Conservation (phyloP, 495 filamentous ascomycete species). For the Xylaria bambusicola region DNA sequence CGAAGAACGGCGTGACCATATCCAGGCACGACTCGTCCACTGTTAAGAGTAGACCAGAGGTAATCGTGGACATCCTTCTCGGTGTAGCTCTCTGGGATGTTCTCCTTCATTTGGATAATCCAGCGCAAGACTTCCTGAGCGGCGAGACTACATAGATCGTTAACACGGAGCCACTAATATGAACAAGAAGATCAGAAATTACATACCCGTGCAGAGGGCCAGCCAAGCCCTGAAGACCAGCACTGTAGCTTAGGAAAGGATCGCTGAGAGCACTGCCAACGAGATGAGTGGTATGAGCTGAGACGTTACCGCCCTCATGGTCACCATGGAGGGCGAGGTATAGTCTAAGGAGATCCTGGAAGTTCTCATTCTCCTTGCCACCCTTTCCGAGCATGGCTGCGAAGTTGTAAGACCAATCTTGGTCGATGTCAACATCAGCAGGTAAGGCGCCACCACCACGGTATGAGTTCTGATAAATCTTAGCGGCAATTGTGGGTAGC, state of each 20-base stretch:
- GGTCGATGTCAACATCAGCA: slow-evolving; percentile 71
- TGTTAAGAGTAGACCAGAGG: slow-evolving; percentile 90
- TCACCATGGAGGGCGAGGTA: slow-evolving; percentile 97
- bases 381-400: slow-evolving; percentile 94
- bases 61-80: slow-evolving; percentile 81
- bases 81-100: slow-evolving; percentile 75
- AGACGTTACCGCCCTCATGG: slow-evolving; percentile 98
- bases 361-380: slow-evolving; percentile 81
- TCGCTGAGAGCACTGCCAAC: slow-evolving; percentile 95
- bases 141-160: slow-evolving; percentile 60
- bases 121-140: slow-evolving; percentile 97
- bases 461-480: slow-evolving; percentile 93
- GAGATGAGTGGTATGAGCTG: slow-evolving; percentile 94
- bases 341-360: slow-evolving; percentile 89
- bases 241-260: slow-evolving; percentile 93
- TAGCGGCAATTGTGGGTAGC: slow-evolving; percentile 92
- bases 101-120: slow-evolving; percentile 90
- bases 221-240: slow-evolving; percentile 91
- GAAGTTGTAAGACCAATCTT: slow-evolving; percentile 99
- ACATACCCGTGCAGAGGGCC: slow-evolving; percentile 85
- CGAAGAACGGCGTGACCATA: slow-evolving; percentile 98
- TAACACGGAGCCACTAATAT: not conserved
- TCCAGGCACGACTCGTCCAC: slow-evolving; percentile 91
- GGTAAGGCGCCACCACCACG: slow-evolving; percentile 74
- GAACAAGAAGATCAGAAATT: not conserved